phyloP scores from a whole-genome alignment of 2,329 filamentous ascomycete genomes.

The Fusarium tuaranense region DNA sequence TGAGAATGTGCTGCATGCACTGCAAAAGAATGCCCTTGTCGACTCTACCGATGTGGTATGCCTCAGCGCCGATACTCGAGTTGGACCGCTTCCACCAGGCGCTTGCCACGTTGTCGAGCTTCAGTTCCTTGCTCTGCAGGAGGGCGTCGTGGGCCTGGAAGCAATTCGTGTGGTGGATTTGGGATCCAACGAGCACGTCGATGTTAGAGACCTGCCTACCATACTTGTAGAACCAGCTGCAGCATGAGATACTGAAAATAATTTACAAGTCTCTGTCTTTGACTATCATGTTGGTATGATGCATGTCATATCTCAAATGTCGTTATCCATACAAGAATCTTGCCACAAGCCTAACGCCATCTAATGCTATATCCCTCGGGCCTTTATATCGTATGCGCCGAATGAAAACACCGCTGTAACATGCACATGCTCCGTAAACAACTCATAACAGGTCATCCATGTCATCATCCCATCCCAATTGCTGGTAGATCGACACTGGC shows the following conservation, averaged over 20 bases:
- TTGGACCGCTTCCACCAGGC: constrained; percentile 78
- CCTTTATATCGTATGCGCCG: constrained; percentile 31
- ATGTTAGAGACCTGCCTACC: constrained; percentile 79
- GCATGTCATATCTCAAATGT: constrained; percentile 38
- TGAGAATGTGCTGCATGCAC: constrained; percentile 77
- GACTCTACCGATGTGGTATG: constrained; percentile 78
- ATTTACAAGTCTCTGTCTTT: constrained; percentile 5
- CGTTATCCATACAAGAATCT: constrained; percentile 37
- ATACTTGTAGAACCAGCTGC: constrained; percentile 65
- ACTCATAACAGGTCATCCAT: constrained; percentile 59
- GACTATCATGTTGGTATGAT: constrained; percentile 33
- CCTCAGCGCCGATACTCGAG: constrained; percentile 78
- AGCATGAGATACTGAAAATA: constrained; percentile 31
- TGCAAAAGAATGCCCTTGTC: constrained; percentile 73
- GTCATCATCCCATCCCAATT: constrained; percentile 70
- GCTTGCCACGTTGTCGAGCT: constrained; percentile 81
- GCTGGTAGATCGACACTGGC: constrained; percentile 63
- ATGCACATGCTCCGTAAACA: constrained; percentile 41
- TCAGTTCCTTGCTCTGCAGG: constrained; percentile 75
- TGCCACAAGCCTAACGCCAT: constrained; percentile 37
- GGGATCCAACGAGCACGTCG: constrained; percentile 79
- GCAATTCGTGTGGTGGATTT: constrained; percentile 80
- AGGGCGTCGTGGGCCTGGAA: constrained; percentile 78
- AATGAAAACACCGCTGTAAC: constrained; percentile 37
- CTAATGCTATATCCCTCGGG: constrained; percentile 37